Percentiles rank a stretch among this genome's conserved stretches.
These are phyloP conservation scores for Salix arbutifolia DNA, from an alignment of 345 rosid species.

Conservation along the genomic window DNA sequence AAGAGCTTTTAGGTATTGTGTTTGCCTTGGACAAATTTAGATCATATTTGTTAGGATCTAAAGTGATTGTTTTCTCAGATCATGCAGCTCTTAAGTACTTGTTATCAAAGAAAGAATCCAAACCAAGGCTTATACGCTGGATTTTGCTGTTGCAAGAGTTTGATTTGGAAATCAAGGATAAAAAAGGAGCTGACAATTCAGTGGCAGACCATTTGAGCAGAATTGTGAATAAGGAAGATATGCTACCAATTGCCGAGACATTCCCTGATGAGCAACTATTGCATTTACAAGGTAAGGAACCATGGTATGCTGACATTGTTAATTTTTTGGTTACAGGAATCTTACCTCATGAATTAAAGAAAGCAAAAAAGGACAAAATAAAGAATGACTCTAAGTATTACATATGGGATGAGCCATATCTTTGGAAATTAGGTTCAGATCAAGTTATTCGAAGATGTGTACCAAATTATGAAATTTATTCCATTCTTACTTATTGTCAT, in stretches of 20 bases:
- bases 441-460: background rate
- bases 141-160: background rate
- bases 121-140: background rate
- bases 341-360: background rate
- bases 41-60: background rate
- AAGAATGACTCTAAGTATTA: background rate
- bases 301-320: background rate
- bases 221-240: background rate
- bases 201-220: background rate
- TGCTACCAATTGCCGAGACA: background rate
- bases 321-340: background rate
- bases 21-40: background rate
- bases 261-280: background rate
- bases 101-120: background rate
- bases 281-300: too few species aligned
- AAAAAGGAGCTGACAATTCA: background rate
- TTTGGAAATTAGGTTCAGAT: background rate
- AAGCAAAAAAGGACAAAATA: background rate
- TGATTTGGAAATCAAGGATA: background rate
- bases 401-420: background rate
- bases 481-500: background rate
- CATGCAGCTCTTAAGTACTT: background rate
- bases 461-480: background rate
- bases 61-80: background rate
- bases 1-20: background rate